Conservation (phyloP, 176 grass and related monocot genomes). For the Dendrocalamus sinicus region DNA sequence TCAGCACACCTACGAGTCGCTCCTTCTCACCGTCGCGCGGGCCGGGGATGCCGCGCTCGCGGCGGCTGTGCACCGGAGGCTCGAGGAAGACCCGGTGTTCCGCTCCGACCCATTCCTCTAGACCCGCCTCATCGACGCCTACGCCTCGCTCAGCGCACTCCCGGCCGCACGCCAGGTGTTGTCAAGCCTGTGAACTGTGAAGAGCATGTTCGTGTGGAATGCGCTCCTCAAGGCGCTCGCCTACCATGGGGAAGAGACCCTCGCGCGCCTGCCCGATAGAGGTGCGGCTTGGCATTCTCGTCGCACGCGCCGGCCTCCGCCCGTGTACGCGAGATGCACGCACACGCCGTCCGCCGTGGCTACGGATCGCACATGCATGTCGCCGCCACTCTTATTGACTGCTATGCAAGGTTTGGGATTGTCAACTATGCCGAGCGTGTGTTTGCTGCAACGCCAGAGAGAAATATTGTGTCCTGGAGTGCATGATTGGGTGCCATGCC, state of each 20-base stretch:
- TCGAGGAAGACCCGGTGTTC: slow-evolving; percentile 58
- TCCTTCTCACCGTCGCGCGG: no score
- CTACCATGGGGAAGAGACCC: slow-evolving; percentile 67
- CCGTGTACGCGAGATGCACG: slow-evolving; percentile 72
- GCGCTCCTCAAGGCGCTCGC: slow-evolving; percentile 70
- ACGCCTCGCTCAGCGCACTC: slow-evolving; percentile 19
- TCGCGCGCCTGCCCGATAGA: slow-evolving; percentile 66
- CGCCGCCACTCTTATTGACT: slow-evolving; percentile 81
- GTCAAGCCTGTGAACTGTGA: slow-evolving; percentile 13
- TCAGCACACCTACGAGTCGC: no score
- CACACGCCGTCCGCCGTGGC: slow-evolving; percentile 38
- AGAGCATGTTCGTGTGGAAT: slow-evolving; percentile 88
- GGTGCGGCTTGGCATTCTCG: slow-evolving; percentile 38
- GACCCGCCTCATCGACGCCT: slow-evolving; percentile 59
- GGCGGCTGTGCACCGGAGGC: slow-evolving; percentile 45
- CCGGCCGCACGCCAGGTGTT: slow-evolving; percentile 73
- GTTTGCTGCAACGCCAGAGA: slow-evolving; percentile 63
- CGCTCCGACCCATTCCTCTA: slow-evolving; percentile 68
- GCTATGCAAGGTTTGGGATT: slow-evolving; percentile 74
- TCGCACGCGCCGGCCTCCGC: slow-evolving; percentile 32
- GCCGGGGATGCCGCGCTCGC: no score
- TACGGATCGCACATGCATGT: slow-evolving; percentile 58
- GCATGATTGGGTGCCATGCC: slow-evolving; percentile 85
- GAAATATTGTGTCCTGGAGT: slow-evolving; percentile 85
- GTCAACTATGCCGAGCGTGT: slow-evolving; percentile 52